Conservation (phyloP, 208 protist genomes). For the Trypanosoma avium region DNA sequence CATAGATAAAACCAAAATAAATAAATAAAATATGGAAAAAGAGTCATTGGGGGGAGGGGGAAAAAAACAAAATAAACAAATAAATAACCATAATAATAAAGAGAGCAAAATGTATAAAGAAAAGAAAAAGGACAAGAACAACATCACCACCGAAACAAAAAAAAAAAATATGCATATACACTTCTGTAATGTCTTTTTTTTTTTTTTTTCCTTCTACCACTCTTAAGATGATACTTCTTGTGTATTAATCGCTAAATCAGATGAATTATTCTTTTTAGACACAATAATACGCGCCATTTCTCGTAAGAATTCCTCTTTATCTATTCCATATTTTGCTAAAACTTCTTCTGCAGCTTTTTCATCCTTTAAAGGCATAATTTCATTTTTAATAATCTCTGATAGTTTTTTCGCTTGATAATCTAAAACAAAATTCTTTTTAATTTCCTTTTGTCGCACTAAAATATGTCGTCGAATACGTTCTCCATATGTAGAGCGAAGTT, state of each 20-base stretch:
- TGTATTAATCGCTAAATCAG: neutral
- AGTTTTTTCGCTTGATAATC: slow-evolving; percentile 74
- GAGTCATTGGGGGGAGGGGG: no score
- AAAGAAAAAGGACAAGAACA: no score
- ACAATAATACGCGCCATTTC: slow-evolving; percentile 41
- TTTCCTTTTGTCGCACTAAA: slow-evolving; percentile 88
- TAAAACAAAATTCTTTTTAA: slow-evolving; percentile 90
- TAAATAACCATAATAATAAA: no score
- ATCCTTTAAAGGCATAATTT: slow-evolving; percentile 41
- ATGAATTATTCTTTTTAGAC: neutral
- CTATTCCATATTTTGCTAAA: slow-evolving; percentile 81
- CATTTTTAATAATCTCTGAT: slow-evolving; percentile 45
- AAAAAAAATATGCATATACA: no score
- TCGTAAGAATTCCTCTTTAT: slow-evolving; percentile 59
- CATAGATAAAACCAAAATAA: no score
- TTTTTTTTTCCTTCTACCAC: neutral
- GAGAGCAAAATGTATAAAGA: no score
- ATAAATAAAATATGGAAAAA: no score
- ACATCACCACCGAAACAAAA: no score
- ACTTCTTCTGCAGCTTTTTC: slow-evolving; percentile 56
- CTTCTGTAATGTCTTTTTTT: neutral
- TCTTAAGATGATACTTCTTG: neutral
- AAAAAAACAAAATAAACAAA: no score
- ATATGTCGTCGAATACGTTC: slow-evolving; percentile 87
- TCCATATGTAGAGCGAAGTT: slow-evolving; percentile 89